Evolutionary conservation across 495 filamentous ascomycete species (phyloP).

Genomic region (Penicillium atrosanguineum): DNA sequence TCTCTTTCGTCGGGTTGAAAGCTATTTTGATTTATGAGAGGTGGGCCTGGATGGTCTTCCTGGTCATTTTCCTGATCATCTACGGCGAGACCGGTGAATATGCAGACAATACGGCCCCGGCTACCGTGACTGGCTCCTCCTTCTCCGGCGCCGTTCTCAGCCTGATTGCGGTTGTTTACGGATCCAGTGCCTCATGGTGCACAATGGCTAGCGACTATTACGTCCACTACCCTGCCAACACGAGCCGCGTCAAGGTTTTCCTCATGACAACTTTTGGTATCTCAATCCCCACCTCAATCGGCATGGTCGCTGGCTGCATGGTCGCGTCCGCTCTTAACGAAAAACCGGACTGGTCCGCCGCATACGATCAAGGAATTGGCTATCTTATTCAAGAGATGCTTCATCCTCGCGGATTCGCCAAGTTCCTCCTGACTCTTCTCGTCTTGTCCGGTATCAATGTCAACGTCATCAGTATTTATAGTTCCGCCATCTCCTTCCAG

Average conservation of each 20-base stretch:
- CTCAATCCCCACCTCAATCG: conserved; percentile 54
- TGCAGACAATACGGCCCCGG: conserved; percentile 38
- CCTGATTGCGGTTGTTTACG: conserved; percentile 56
- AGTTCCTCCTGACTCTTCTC: conserved; percentile 56
- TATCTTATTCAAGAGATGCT: conserved; percentile 53
- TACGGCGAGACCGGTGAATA: conserved; percentile 49
- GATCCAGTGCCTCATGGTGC: conserved; percentile 56
- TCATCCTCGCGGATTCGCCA: conserved; percentile 56
- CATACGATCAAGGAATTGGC: conserved; percentile 53
- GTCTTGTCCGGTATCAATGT: conserved; percentile 46
- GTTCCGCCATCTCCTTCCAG: conserved; percentile 38
- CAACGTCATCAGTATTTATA: conserved; percentile 46
- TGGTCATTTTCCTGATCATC: conserved; percentile 58
- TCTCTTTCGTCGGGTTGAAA: conserved; percentile 58
- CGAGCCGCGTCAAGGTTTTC: conserved; percentile 53
- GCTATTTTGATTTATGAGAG: conserved; percentile 59
- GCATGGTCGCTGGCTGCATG: conserved; percentile 53
- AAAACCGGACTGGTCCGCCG: conserved; percentile 42
- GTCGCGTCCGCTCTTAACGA: conserved; percentile 50
- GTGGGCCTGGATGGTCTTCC: conserved; percentile 58
- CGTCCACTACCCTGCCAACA: conserved; percentile 56
- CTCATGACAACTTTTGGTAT: conserved; percentile 39
- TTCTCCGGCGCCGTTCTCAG: conserved; percentile 49
- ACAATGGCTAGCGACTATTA: conserved; percentile 63
- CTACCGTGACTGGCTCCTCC: conserved; percentile 35